Evolutionary conservation across 768 basidiomycete species (phyloP).

Genomic region (Psilocybe cyanescens): DNA sequence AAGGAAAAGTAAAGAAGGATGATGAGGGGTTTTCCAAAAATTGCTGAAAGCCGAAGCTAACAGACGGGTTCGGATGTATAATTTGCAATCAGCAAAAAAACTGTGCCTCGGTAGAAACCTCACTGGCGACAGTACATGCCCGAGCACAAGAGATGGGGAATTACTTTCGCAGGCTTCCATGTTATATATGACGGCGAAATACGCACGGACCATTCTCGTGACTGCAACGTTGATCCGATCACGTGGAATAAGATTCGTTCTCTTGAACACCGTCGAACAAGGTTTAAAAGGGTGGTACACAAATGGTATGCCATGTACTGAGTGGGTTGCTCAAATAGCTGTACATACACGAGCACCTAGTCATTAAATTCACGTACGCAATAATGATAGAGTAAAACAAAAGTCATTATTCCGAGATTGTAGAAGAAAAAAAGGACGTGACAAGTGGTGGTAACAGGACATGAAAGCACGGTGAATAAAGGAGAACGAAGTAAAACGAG

Average conservation of each 20-base stretch:
- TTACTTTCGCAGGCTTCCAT: neutral
- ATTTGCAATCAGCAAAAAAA: slow-evolving; percentile 96
- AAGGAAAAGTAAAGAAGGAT: slow-evolving; percentile 23
- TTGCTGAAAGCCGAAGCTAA: slow-evolving; percentile 87
- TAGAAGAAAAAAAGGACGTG: neutral
- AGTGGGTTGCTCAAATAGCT: too few relatives aligned
- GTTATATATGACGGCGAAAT: slow-evolving; percentile 44
- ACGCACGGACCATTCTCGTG: slow-evolving; percentile 9
- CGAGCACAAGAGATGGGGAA: slow-evolving; percentile 66
- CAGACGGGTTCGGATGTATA: slow-evolving; percentile 96
- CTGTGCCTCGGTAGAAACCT: slow-evolving; percentile 89
- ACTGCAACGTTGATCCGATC: neutral
- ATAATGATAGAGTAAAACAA: slow-evolving; percentile 12
- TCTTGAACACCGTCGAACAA: too few relatives aligned
- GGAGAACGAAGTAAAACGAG: neutral
- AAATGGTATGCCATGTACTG: too few relatives aligned
- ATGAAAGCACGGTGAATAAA: neutral
- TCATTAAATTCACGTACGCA: slow-evolving; percentile 13
- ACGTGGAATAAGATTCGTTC: neutral
- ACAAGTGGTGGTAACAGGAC: neutral
- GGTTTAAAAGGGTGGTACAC: too few relatives aligned
- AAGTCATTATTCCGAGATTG: slow-evolving; percentile 19
- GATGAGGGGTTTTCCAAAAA: slow-evolving; percentile 71
- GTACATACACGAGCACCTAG: neutral
- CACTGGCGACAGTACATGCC: slow-evolving; percentile 44